These are phyloP conservation scores for Pseudonitzschia multiseries DNA, from an alignment of 108 stramenopile species.

Conservation along the genomic window DNA sequence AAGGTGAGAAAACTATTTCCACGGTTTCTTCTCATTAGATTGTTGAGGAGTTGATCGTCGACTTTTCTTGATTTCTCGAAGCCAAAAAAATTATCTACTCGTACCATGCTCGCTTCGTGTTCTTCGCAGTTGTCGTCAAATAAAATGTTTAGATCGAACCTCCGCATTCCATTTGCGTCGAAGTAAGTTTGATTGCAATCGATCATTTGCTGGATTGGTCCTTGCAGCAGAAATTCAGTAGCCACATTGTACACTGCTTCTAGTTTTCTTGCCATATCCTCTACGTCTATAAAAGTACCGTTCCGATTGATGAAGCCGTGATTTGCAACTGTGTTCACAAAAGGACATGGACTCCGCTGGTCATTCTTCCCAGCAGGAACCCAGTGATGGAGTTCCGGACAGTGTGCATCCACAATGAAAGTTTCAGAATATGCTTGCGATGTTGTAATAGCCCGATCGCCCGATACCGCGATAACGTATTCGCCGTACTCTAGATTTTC, in stretches of 20 bases:
- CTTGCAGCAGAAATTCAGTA: neutral
- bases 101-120: conserved; percentile 21
- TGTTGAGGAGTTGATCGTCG: neutral
- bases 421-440: conserved; percentile 8
- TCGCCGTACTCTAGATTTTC: conserved; percentile 4
- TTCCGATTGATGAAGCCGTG: conserved; percentile 28
- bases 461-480: conserved; percentile 10
- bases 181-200: conserved; percentile 13
- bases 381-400: conserved; percentile 4
- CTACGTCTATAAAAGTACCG: conserved; percentile 3
- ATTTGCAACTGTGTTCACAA: conserved; percentile 22
- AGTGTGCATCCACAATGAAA: conserved; percentile 13
- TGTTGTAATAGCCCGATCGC: neutral
- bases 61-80: conserved; percentile 4
- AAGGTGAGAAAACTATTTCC: neutral
- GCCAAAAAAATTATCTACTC: conserved; percentile 13
- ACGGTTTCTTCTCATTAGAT: neutral
- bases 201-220: conserved; percentile 6
- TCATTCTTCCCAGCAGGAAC: neutral
- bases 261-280: conserved; percentile 3
- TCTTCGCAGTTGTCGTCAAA: conserved; percentile 10
- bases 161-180: conserved; percentile 6
- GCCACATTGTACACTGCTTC: conserved; percentile 1
- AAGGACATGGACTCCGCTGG: conserved; percentile 25
- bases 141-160: conserved; percentile 13